A percentile compares a stretch with the other conserved stretches of the same genome.
These are phyloP conservation scores for Pyrus pyrifolia DNA, from an alignment of 306 rosid species.

Conservation along the genomic window DNA sequence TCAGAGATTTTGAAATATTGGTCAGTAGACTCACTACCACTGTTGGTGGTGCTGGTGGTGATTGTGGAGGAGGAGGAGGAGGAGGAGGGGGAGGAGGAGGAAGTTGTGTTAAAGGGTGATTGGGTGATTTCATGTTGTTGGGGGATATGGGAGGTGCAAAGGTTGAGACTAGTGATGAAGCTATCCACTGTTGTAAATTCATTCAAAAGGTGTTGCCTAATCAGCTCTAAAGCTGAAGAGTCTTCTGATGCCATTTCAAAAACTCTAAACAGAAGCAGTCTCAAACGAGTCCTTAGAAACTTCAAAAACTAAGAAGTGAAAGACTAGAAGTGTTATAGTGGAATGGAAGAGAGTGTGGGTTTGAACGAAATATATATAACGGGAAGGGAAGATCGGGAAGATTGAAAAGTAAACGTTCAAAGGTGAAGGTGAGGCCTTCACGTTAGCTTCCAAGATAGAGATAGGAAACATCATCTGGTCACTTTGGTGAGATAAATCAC, in stretches of 20 bases:
- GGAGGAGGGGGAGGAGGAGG: neutral
- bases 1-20: constrained; percentile 10
- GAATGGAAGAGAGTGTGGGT: constrained; percentile 5
- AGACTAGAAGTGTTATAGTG: neutral
- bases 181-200: constrained; percentile 38
- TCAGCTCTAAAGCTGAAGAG: constrained; percentile 44
- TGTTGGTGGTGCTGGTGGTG: too few relatives aligned
- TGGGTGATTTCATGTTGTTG: constrained; percentile 1
- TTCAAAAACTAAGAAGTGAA: neutral
- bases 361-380: neutral
- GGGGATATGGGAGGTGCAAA: constrained; percentile 2
- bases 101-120: neutral
- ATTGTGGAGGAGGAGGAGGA: neutral
- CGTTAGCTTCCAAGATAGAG: constrained; percentile 20
- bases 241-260: constrained; percentile 28
- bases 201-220: constrained; percentile 51
- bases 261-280: neutral
- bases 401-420: neutral
- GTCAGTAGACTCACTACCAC: neutral
- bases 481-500: neutral
- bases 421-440: constrained; percentile 4
- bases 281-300: neutral
- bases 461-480: constrained; percentile 14
- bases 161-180: constrained; percentile 26
- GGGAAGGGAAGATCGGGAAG: neutral